Evolutionary conservation across 2,329 filamentous ascomycete genomes (phyloP).

Genomic region (Calonectria pseudoreteaudii): DNA sequence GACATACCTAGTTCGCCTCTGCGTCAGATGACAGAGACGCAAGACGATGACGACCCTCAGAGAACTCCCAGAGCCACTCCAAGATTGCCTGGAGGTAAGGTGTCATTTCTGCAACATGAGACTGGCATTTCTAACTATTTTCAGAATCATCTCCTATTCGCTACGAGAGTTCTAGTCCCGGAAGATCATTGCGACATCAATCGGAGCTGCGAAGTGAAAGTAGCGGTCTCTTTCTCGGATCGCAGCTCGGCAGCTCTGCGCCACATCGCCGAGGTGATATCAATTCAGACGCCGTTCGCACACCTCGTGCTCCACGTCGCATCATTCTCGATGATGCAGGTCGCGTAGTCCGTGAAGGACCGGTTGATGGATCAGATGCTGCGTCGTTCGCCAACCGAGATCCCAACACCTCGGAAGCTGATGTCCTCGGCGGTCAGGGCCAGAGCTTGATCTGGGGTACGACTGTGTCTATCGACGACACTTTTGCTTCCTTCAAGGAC

Average conservation of each 20-base stretch:
- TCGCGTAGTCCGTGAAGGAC: slow-evolving; percentile 67
- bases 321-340: slow-evolving; percentile 71
- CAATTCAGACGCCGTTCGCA: slow-evolving; percentile 79
- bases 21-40: slow-evolving; percentile 69
- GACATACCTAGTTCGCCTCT: slow-evolving; percentile 69
- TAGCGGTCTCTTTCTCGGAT: slow-evolving; percentile 86
- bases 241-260: slow-evolving; percentile 67
- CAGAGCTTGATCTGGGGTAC: slow-evolving; percentile 95
- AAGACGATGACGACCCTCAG: slow-evolving; percentile 66
- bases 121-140: slow-evolving; percentile 20
- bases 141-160: slow-evolving; percentile 93
- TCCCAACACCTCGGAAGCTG: slow-evolving; percentile 91
- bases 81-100: slow-evolving; percentile 71
- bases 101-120: not conserved
- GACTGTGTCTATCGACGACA: slow-evolving; percentile 93
- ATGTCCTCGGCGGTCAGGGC: slow-evolving; percentile 84
- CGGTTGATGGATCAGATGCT: slow-evolving; percentile 65
- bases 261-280: slow-evolving; percentile 81
- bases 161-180: slow-evolving; percentile 91
- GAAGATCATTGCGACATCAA: slow-evolving; percentile 70
- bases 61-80: slow-evolving; percentile 78
- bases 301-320: slow-evolving; percentile 63
- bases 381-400: slow-evolving; percentile 73
- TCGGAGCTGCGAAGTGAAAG: slow-evolving; percentile 84
- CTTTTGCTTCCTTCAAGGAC: slow-evolving; percentile 87